A percentile compares a stretch with the other conserved stretches of the same genome.
Evolutionary conservation across 2,329 filamentous ascomycete species (phyloP).

Genomic region (Cladosporium phlei): DNA sequence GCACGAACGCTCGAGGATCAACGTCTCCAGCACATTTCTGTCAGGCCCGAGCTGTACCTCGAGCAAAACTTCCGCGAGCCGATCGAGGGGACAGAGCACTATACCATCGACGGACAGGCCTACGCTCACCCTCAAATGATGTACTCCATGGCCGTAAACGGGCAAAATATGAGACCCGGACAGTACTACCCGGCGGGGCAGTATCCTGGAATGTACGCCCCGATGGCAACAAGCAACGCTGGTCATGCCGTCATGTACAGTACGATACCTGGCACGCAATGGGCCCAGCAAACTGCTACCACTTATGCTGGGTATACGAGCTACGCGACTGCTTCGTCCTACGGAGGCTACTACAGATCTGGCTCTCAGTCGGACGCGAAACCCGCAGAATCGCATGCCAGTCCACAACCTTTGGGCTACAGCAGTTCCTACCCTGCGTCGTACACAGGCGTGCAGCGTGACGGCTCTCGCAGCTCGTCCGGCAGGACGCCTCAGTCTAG

Average conservation of each 20-base stretch:
- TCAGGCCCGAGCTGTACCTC: slow-evolving; percentile 34
- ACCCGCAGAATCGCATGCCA: slow-evolving; percentile 13
- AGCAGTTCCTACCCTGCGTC: slow-evolving; percentile 24
- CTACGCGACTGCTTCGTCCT: slow-evolving; percentile 24
- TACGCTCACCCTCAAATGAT: slow-evolving; percentile 33
- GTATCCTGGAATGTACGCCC: slow-evolving; percentile 29
- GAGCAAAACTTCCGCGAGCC: slow-evolving; percentile 38
- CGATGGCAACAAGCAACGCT: slow-evolving; percentile 19
- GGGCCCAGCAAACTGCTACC: not conserved
- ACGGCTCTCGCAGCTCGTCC: slow-evolving; percentile 23
- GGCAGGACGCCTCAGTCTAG: slow-evolving; percentile 23
- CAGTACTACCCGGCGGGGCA: slow-evolving; percentile 28
- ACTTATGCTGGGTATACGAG: slow-evolving; percentile 23
- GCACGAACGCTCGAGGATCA: slow-evolving; percentile 55
- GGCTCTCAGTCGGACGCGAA: slow-evolving; percentile 25
- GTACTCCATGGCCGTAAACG: slow-evolving; percentile 26
- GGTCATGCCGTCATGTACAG: slow-evolving; percentile 25
- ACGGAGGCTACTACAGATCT: slow-evolving; percentile 26
- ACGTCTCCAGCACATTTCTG: slow-evolving; percentile 31
- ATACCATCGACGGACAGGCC: slow-evolving; percentile 31
- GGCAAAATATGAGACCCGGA: slow-evolving; percentile 28
- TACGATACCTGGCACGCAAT: slow-evolving; percentile 13
- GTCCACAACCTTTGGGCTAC: slow-evolving; percentile 25
- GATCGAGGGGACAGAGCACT: slow-evolving; percentile 35
- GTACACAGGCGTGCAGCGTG: slow-evolving; percentile 25